Conservation (phyloP, 176 grass and related monocot species). For the Musa troglodytarum region DNA sequence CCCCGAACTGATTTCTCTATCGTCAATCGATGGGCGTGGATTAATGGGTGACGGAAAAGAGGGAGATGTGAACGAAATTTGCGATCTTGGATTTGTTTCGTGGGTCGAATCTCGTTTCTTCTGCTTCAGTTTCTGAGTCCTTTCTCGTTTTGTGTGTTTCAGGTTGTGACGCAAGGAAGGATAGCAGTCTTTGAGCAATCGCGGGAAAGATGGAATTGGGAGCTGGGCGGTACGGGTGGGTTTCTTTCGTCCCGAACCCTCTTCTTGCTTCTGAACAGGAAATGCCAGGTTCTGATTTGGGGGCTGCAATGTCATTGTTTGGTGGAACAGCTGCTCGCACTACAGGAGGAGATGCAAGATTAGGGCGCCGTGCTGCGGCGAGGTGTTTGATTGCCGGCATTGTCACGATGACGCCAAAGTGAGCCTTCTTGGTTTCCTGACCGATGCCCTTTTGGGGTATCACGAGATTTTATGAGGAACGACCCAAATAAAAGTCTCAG, state of each 20-base stretch:
- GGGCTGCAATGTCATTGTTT: not conserved
- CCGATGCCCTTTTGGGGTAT: not conserved
- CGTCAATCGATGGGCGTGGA: too few relatives aligned
- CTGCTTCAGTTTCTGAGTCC: too few relatives aligned
- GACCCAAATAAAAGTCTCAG: not conserved
- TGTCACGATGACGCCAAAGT: constrained; percentile 88
- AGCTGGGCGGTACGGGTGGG: not conserved
- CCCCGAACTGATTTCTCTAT: too few relatives aligned
- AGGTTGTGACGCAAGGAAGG: not conserved
- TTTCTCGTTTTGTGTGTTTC: not conserved
- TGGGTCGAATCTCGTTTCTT: too few relatives aligned
- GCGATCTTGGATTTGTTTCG: not conserved
- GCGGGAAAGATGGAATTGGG: not conserved
- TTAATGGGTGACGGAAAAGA: too few relatives aligned
- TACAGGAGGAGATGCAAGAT: constrained; percentile 66
- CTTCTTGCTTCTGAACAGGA: not conserved
- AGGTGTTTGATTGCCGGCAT: constrained; percentile 77
- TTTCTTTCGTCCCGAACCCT: not conserved
- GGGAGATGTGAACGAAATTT: not conserved
- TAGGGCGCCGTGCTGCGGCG: constrained; percentile 64
- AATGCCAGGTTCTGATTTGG: not conserved
- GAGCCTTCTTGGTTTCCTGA: not conserved
- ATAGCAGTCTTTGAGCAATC: not conserved
- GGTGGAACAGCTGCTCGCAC: constrained; percentile 46
- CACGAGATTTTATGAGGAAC: not conserved